Conservation (phyloP, 1,284 basidiomycete species). For the Tilletia horrida region DNA sequence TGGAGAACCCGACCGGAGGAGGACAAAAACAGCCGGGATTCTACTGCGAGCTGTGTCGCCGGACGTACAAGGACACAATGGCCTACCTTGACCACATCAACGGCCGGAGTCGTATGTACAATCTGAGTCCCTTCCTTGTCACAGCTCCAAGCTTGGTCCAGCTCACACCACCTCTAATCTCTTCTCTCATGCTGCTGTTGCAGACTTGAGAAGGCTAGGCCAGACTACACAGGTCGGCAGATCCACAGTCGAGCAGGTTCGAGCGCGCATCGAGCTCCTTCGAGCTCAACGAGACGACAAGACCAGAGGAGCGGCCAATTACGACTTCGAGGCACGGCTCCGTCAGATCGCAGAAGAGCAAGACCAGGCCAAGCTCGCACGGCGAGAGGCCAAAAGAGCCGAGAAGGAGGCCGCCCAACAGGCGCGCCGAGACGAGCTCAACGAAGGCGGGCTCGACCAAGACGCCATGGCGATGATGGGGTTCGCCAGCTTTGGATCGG, state of each 20-base stretch:
- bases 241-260: slow-evolving; percentile 86
- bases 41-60: slow-evolving; percentile 56
- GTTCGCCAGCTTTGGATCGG: slow-evolving; percentile 78
- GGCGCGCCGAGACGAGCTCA: neutral
- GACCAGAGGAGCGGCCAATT: slow-evolving; percentile 56
- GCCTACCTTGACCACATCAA: slow-evolving; percentile 96
- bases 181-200: neutral
- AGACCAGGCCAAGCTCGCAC: slow-evolving; percentile 58
- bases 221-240: slow-evolving; percentile 87
- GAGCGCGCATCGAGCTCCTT: slow-evolving; percentile 79
- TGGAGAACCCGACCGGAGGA: slow-evolving; percentile 38
- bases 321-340: slow-evolving; percentile 86
- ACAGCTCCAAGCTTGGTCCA: neutral
- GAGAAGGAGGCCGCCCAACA: slow-evolving; percentile 21
- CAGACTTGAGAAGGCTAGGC: slow-evolving; percentile 84
- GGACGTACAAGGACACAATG: slow-evolving; percentile 87
- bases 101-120: slow-evolving; percentile 77
- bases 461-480: slow-evolving; percentile 86
- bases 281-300: slow-evolving; percentile 55
- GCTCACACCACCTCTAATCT: slow-evolving; percentile 11
- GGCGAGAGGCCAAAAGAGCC: slow-evolving; percentile 62
- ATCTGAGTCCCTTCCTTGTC: neutral
- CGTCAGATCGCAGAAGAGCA: slow-evolving; percentile 70
- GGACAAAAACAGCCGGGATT: slow-evolving; percentile 49
- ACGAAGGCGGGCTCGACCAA: slow-evolving; percentile 57